A percentile compares a stretch with the other conserved stretches of the same genome.
Conservation (phyloP, 176 grass and related monocot genomes). For the Hsuehochloa calcarea region DNA sequence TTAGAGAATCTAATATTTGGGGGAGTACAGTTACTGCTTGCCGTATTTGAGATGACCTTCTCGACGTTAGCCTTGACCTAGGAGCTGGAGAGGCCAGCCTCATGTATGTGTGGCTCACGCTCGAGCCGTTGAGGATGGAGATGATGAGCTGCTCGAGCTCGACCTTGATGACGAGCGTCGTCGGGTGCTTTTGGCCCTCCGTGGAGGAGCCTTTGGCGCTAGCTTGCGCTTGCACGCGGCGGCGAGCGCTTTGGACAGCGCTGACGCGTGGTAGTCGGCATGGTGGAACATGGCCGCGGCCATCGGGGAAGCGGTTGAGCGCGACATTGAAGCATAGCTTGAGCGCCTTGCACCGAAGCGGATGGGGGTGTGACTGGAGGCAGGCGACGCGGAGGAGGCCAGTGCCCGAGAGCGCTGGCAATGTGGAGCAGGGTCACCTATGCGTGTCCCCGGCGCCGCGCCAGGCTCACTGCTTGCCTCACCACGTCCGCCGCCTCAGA, state of each 20-base stretch:
- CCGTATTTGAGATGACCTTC: conserved; percentile 5
- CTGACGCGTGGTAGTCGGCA: conserved; percentile 21
- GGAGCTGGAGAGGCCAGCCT: conserved; percentile 76
- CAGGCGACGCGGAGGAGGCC: conserved; percentile 62
- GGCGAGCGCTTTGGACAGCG: conserved; percentile 72
- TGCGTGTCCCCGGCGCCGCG: conserved; percentile 43
- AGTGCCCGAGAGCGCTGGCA: conserved; percentile 42
- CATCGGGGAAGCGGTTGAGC: conserved; percentile 64
- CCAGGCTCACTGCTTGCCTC: conserved; percentile 47
- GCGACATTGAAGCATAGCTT: conserved; percentile 71
- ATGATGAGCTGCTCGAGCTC: conserved; percentile 76
- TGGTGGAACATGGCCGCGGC: conserved; percentile 18
- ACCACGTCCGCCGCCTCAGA: conserved; percentile 51
- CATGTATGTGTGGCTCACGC: conserved; percentile 64
- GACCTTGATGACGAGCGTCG: conserved; percentile 48
- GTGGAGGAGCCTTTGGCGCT: background rate
- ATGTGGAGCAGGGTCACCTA: conserved; percentile 78
- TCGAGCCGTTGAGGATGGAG: conserved; percentile 82
- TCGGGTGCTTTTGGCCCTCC: background rate
- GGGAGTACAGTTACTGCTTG: background rate
- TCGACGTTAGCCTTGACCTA: conserved; percentile 67
- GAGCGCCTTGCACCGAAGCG: conserved; percentile 62
- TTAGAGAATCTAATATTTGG: background rate
- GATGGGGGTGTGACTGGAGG: conserved; percentile 48
- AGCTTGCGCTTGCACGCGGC: conserved; percentile 55